These are phyloP conservation scores for Plasmodium falciparum DNA, from an alignment of 169 alveolate species.

Conservation along the genomic window DNA sequence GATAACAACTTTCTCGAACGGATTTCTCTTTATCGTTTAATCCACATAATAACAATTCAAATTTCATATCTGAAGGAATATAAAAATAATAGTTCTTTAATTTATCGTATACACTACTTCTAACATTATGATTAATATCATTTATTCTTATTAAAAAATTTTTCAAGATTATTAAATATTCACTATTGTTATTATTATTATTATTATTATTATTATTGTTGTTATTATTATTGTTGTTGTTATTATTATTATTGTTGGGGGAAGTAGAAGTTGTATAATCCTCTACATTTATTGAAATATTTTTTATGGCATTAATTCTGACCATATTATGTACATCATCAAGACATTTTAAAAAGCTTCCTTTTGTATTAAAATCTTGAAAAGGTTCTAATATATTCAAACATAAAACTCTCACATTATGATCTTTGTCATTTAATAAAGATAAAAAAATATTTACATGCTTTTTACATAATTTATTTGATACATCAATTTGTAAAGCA, in stretches of 20 bases:
- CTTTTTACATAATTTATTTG: slow-evolving; percentile 75
- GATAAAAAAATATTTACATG: slow-evolving; percentile 80
- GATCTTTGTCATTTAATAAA: slow-evolving; percentile 77
- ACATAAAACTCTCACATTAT: slow-evolving; percentile 59
- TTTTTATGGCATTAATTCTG: slow-evolving; percentile 60
- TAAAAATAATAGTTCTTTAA: slow-evolving; percentile 45
- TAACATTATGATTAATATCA: slow-evolving; percentile 56
- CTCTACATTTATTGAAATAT: slow-evolving; percentile 33
- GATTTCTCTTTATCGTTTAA: slow-evolving; percentile 67
- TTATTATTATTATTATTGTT: neutral
- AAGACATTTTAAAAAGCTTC: slow-evolving; percentile 51
- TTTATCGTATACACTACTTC: slow-evolving; percentile 71
- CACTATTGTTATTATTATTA: slow-evolving; percentile 22
- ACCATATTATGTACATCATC: slow-evolving; percentile 63
- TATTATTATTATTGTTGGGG: no score
- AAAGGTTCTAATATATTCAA: slow-evolving; percentile 76
- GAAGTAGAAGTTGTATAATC: neutral
- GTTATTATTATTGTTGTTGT: neutral
- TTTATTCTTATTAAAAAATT: slow-evolving; percentile 42
- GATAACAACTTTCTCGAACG: slow-evolving; percentile 60
- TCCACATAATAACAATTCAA: slow-evolving; percentile 67
- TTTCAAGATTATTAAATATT: slow-evolving; percentile 38
- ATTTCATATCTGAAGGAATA: slow-evolving; percentile 71
- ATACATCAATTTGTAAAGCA: slow-evolving; percentile 79
- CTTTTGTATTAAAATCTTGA: slow-evolving; percentile 63